Conservation (phyloP, 768 basidiomycete genomes). For the Russula brevipes region DNA sequence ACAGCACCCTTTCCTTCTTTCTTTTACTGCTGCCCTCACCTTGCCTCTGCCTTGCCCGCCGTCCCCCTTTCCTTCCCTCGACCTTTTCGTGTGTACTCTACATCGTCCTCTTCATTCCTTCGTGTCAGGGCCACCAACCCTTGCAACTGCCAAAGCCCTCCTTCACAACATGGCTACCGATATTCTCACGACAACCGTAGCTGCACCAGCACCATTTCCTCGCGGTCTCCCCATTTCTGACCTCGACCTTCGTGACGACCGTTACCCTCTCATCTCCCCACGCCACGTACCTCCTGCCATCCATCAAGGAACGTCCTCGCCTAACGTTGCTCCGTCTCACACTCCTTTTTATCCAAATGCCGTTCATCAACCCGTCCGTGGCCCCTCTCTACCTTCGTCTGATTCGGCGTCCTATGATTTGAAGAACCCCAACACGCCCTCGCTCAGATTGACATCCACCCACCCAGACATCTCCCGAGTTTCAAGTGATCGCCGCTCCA, state of each 20-base stretch:
- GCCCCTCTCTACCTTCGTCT: conserved; percentile 3
- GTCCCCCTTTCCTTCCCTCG: background rate
- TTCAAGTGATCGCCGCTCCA: conserved; percentile 9
- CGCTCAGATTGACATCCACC: background rate
- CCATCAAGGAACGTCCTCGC: background rate
- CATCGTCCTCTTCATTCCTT: background rate
- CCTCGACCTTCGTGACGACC: conserved; percentile 57
- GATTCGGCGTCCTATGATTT: background rate
- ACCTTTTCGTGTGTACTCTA: background rate
- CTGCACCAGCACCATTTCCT: conserved; percentile 40
- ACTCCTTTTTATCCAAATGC: conserved; percentile 17
- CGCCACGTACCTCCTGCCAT: conserved; percentile 15
- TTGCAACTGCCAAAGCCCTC: background rate
- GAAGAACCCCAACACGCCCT: background rate
- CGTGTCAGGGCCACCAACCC: background rate
- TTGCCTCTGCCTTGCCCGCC: background rate
- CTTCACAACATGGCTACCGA: conserved; percentile 28
- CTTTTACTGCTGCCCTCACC: too few species aligned
- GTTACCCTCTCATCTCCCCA: conserved; percentile 41
- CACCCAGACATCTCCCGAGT: background rate
- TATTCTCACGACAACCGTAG: conserved; percentile 32
- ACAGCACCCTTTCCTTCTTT: too few species aligned
- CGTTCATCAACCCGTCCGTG: conserved; percentile 14
- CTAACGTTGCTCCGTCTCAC: conserved; percentile 1
- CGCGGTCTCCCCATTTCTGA: conserved; percentile 51